Conservation (phyloP, 2,329 filamentous ascomycete species). For the Aureobasidium sp. region DNA sequence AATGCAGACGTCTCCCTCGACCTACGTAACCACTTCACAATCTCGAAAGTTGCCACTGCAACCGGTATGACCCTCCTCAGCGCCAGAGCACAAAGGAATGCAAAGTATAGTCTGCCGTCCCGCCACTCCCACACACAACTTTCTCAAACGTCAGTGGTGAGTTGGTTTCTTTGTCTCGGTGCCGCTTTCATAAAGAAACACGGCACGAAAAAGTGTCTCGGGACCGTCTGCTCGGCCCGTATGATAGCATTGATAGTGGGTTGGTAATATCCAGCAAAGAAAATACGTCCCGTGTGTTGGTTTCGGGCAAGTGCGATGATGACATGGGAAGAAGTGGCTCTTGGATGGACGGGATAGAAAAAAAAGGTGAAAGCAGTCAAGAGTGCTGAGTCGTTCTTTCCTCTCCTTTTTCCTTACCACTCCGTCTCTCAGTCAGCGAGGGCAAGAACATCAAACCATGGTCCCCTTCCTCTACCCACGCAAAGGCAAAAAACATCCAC, state of each 20-base stretch:
- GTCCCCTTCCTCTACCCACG: background rate
- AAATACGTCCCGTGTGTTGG: background rate
- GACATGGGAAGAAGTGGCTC: background rate
- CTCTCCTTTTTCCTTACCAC: background rate
- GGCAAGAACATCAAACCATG: background rate
- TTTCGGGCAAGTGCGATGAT: background rate
- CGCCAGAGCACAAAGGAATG: constrained; percentile 11
- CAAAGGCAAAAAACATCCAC: background rate
- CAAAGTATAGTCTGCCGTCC: background rate
- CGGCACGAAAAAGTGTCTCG: background rate
- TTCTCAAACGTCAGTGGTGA: background rate
- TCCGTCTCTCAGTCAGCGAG: background rate
- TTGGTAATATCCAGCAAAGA: background rate
- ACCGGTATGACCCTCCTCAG: background rate
- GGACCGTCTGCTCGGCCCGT: background rate
- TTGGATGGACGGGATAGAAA: no score
- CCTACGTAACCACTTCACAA: background rate
- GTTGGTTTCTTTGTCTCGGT: background rate
- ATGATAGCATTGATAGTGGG: background rate
- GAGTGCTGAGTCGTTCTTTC: background rate
- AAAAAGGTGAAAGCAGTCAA: background rate
- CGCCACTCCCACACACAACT: background rate
- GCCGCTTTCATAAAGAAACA: background rate
- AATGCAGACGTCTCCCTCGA: background rate
- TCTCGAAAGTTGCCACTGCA: background rate